phyloP scores from a whole-genome alignment of 805 yeast species.

The Dipodascus albidus region DNA sequence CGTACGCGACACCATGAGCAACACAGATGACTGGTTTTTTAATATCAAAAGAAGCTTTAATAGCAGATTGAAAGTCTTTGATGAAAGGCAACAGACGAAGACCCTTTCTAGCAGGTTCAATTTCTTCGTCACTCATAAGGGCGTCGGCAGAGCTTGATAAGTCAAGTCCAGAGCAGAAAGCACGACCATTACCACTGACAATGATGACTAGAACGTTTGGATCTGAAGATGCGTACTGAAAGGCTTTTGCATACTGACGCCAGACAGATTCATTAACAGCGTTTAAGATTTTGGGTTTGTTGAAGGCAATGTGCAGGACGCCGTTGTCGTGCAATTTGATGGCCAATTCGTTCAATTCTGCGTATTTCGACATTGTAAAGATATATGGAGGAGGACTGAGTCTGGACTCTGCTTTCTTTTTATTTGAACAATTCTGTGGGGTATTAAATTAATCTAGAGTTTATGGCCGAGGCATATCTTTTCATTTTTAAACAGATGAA shows the following conservation, averaged over 20 bases:
- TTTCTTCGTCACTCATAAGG: slow-evolving; percentile 11
- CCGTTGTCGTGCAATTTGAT: slow-evolving; percentile 10
- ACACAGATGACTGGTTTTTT: slow-evolving; percentile 49
- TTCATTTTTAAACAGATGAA: background rate
- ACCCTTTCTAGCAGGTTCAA: slow-evolving; percentile 21
- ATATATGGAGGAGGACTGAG: background rate
- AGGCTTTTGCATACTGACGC: slow-evolving; percentile 41
- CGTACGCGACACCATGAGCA: slow-evolving; percentile 52
- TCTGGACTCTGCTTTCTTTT: too few relatives aligned
- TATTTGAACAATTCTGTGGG: background rate
- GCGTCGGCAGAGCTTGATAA: slow-evolving; percentile 24
- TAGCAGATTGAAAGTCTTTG: slow-evolving; percentile 45
- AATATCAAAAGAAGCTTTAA: slow-evolving; percentile 24
- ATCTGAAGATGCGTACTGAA: slow-evolving; percentile 34
- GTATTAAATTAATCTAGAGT: background rate
- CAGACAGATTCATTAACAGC: slow-evolving; percentile 47
- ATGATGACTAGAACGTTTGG: slow-evolving; percentile 42
- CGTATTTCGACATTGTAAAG: background rate
- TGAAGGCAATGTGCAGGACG: slow-evolving; percentile 46
- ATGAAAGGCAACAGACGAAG: slow-evolving; percentile 30
- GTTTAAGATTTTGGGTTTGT: slow-evolving; percentile 49
- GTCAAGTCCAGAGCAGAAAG: slow-evolving; percentile 58
- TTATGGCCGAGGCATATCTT: slow-evolving; percentile 1
- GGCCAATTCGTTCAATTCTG: background rate
- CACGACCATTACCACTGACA: slow-evolving; percentile 44